Conservation (phyloP, 306 rosid genomes). For the Glycine tomentella region DNA sequence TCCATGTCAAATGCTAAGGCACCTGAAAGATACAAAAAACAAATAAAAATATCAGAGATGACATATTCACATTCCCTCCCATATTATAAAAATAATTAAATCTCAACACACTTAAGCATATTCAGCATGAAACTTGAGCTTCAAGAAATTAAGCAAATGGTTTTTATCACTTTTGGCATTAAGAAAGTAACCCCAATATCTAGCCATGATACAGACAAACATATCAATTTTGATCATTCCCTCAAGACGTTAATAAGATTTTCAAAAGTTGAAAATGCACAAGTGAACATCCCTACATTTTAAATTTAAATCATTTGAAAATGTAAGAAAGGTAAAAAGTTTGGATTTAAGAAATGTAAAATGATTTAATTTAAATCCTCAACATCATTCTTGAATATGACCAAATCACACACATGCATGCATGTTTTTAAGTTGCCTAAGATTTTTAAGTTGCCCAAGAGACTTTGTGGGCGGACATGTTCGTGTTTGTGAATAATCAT, state of each 20-base stretch:
- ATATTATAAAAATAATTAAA: neutral
- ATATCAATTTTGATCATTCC: neutral
- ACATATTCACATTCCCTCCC: neutral
- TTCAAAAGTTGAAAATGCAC: neutral
- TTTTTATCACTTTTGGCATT: neutral
- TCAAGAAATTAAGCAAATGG: neutral
- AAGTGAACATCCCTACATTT: neutral
- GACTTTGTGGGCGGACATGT: neutral
- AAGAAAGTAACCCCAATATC: neutral
- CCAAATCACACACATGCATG: too few relatives aligned
- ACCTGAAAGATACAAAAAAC: slow-evolving; percentile 48
- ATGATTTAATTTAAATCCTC: too few relatives aligned
- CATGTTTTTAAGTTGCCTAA: too few relatives aligned
- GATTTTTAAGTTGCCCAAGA: too few relatives aligned
- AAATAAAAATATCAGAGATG: neutral
- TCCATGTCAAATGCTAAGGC: slow-evolving; percentile 77
- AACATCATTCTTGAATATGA: too few relatives aligned
- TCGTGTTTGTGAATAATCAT: neutral
- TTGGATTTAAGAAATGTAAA: too few relatives aligned
- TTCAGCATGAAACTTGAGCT: slow-evolving; percentile 4
- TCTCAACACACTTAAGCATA: neutral
- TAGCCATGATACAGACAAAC: too few relatives aligned
- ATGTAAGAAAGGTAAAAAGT: too few relatives aligned
- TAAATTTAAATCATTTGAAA: too few relatives aligned
- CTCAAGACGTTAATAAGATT: slow-evolving; percentile 4